Conservation (phyloP, 2,329 filamentous ascomycete species). For the Stachybotrys echinatus region DNA sequence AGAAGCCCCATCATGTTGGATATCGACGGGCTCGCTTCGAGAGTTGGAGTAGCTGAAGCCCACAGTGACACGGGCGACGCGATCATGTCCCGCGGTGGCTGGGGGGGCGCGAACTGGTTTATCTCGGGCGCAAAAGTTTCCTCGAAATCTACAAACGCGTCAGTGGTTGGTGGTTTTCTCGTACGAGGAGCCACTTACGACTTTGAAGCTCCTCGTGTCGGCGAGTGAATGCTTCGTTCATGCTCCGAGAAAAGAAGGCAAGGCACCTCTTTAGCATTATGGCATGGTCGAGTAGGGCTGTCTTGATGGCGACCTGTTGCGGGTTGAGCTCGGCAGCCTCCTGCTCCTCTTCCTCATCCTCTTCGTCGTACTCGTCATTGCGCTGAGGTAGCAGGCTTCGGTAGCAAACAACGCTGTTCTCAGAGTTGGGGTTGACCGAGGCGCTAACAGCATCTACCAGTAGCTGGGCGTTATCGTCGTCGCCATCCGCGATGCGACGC, state of each 20-base stretch:
- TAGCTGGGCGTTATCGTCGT: slow-evolving; percentile 61
- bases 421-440: slow-evolving; percentile 67
- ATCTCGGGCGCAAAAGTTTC: slow-evolving; percentile 61
- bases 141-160: slow-evolving; percentile 48
- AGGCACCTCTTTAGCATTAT: slow-evolving; percentile 82
- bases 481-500: slow-evolving; percentile 66
- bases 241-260: slow-evolving; percentile 59
- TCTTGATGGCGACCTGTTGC: slow-evolving; percentile 74
- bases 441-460: slow-evolving; percentile 73
- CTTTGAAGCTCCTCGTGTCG: slow-evolving; percentile 55
- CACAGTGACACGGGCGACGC: slow-evolving; percentile 38
- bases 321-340: slow-evolving; percentile 45
- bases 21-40: slow-evolving; percentile 27
- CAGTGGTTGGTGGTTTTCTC: slow-evolving; percentile 6
- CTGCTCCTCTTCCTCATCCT: slow-evolving; percentile 32
- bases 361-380: slow-evolving; percentile 25
- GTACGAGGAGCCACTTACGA: slow-evolving; percentile 44
- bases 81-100: slow-evolving; percentile 33
- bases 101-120: slow-evolving; percentile 52
- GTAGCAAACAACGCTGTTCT: slow-evolving; percentile 76
- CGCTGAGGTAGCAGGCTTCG: slow-evolving; percentile 62
- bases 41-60: slow-evolving; percentile 44
- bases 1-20: slow-evolving; percentile 26
- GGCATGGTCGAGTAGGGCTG: slow-evolving; percentile 84
- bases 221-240: slow-evolving; percentile 51